These are phyloP conservation scores for Penicillium decumbens DNA, from an alignment of 2,329 filamentous ascomycete genomes.

Conservation along the genomic window DNA sequence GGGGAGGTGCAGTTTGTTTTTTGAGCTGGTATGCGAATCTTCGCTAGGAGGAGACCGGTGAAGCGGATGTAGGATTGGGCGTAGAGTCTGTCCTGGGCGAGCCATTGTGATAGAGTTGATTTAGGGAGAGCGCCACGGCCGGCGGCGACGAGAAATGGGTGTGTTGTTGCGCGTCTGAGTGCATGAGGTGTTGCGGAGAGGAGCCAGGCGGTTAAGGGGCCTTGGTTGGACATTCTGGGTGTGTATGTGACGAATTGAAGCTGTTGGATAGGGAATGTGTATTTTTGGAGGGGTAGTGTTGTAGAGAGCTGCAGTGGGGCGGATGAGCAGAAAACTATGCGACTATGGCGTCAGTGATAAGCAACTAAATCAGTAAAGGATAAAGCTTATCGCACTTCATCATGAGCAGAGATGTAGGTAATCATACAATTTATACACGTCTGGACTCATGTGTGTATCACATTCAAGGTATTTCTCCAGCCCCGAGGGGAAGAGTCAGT, in stretches of 20 bases:
- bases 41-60: conserved; percentile 59
- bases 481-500: too few species aligned
- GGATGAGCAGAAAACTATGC: not conserved
- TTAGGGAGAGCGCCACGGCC: conserved; percentile 59
- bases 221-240: conserved; percentile 26
- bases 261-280: not conserved
- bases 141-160: conserved; percentile 62
- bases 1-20: conserved; percentile 32
- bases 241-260: not conserved
- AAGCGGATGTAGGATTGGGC: conserved; percentile 66
- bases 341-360: not conserved
- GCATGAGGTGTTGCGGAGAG: conserved; percentile 46
- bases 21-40: conserved; percentile 51
- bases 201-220: conserved; percentile 55
- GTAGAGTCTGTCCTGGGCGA: conserved; percentile 67
- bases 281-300: not conserved
- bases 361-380: not conserved
- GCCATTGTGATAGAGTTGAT: conserved; percentile 58
- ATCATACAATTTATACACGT: too few species aligned
- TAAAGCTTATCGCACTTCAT: not conserved
- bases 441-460: too few species aligned
- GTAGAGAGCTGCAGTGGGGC: not conserved
- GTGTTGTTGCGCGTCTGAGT: conserved; percentile 58
- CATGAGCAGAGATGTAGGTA: too few species aligned
- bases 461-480: too few species aligned